A percentile compares a stretch with the other conserved stretches of the same genome.
Evolutionary conservation across 768 basidiomycete genomes (phyloP).

Genomic region (Amanita rubescens): DNA sequence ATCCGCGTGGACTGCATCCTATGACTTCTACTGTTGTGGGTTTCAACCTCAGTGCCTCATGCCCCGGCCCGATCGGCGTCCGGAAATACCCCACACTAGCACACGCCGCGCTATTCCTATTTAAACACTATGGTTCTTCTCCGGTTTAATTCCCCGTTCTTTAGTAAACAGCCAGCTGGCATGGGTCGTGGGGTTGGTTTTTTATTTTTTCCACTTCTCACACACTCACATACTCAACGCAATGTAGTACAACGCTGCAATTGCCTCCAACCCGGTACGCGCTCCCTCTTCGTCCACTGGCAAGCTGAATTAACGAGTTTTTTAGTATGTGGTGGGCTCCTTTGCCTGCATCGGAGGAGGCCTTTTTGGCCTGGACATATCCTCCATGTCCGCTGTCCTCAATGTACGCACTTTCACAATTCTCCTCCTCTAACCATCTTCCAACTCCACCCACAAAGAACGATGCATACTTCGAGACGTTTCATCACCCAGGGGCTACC

Average conservation of each 20-base stretch:
- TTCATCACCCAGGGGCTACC: slow-evolving; percentile 40
- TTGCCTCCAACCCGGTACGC: slow-evolving; percentile 25
- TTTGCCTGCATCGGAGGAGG: slow-evolving; percentile 80
- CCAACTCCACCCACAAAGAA: slow-evolving; percentile 21
- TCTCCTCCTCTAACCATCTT: neutral
- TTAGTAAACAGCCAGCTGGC: neutral
- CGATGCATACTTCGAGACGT: slow-evolving; percentile 27
- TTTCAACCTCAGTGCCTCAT: no score
- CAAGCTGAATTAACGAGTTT: neutral
- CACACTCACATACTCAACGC: no score
- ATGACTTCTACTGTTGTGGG: no score
- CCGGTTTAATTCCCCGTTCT: no score
- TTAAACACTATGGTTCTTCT: no score
- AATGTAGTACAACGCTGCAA: slow-evolving; percentile 21
- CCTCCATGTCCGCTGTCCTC: slow-evolving; percentile 75
- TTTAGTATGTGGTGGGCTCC: slow-evolving; percentile 66
- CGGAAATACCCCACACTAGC: no score
- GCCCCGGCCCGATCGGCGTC: no score
- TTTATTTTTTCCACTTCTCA: neutral
- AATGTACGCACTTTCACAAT: slow-evolving; percentile 20
- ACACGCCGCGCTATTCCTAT: no score
- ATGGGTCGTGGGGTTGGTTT: neutral
- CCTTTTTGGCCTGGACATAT: slow-evolving; percentile 75
- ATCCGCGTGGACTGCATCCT: no score
- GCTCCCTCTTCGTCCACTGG: no score